phyloP scores from a whole-genome alignment of 2,329 filamentous ascomycete genomes.

The Cylindrodendrum hubeiense region DNA sequence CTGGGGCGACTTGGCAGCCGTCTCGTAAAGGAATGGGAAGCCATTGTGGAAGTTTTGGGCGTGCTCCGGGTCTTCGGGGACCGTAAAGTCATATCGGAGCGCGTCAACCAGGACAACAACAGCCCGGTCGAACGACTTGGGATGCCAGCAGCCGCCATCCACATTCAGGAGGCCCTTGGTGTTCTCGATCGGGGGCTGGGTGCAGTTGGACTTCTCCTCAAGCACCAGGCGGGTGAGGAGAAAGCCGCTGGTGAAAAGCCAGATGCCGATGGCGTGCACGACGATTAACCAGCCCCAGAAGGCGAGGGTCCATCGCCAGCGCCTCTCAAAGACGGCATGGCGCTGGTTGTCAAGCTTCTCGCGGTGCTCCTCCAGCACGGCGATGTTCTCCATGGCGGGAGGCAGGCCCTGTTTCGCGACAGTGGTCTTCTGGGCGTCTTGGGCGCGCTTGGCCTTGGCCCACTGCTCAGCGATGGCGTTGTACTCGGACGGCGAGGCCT shows the following conservation, averaged over 20 bases:
- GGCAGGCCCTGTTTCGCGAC: conserved; percentile 46
- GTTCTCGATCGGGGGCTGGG: conserved; percentile 73
- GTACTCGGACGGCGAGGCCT: conserved; percentile 57
- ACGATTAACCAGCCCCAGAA: conserved; percentile 79
- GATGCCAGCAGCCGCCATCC: conserved; percentile 90
- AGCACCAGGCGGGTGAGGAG: conserved; percentile 87
- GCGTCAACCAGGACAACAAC: conserved; percentile 94
- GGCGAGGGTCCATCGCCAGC: conserved; percentile 70
- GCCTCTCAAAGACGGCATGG: conserved; percentile 63
- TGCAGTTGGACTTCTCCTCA: conserved; percentile 80
- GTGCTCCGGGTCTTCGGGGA: conserved; percentile 69
- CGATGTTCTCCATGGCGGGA: conserved; percentile 50
- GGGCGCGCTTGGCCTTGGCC: conserved; percentile 64
- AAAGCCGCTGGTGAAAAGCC: conserved; percentile 95
- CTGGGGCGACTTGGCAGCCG: conserved; percentile 77
- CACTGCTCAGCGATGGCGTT: conserved; percentile 66
- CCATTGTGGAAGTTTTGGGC: conserved; percentile 81
- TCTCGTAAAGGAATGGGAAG: conserved; percentile 88
- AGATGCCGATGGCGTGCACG: conserved; percentile 85
- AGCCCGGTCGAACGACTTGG: conserved; percentile 91
- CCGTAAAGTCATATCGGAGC: conserved; percentile 94
- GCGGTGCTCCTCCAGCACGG: conserved; percentile 58
- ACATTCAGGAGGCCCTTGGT: conserved; percentile 55
- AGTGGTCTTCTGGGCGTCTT: conserved; percentile 57
- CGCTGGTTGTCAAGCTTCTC: conserved; percentile 61